These are phyloP conservation scores for Trametes punicea DNA, from an alignment of 768 basidiomycete species.

Conservation along the genomic window DNA sequence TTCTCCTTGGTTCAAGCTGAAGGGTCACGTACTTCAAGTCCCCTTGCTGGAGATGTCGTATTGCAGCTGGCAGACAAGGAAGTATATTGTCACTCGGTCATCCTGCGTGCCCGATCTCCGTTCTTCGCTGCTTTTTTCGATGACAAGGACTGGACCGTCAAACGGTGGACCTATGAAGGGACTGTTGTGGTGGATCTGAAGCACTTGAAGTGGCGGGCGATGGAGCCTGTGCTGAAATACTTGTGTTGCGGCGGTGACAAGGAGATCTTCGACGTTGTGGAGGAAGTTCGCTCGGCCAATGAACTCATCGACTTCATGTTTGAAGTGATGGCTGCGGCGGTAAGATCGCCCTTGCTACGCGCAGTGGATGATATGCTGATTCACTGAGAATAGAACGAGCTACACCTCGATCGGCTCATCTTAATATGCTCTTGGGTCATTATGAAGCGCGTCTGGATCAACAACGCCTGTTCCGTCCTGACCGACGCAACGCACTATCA, in stretches of 20 bases:
- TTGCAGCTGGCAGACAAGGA: conserved; percentile 65
- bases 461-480: conserved; percentile 79
- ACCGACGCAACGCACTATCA: conserved; percentile 79
- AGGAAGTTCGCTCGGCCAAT: conserved; percentile 60
- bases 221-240: conserved; percentile 73
- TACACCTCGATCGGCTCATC: conserved; percentile 82
- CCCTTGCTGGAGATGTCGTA: conserved; percentile 62
- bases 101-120: conserved; percentile 79
- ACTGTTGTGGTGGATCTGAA: conserved; percentile 61
- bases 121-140: conserved; percentile 86
- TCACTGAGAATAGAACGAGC: conserved; percentile 59
- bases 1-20: conserved; percentile 39
- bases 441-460: conserved; percentile 58
- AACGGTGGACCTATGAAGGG: conserved; percentile 51
- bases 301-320: conserved; percentile 85
- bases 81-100: conserved; percentile 63
- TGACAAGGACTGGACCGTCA: conserved; percentile 74
- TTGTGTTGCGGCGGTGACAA: conserved; percentile 70
- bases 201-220: conserved; percentile 70
- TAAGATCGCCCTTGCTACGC: conserved; percentile 35
- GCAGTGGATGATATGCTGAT: neutral
- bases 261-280: conserved; percentile 68
- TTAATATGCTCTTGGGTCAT: conserved; percentile 79
- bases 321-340: conserved; percentile 80
- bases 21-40: conserved; percentile 1